These are phyloP conservation scores for Liquidambar formosana DNA, from an alignment of 164 flowering plant genomes.

Conservation along the genomic window DNA sequence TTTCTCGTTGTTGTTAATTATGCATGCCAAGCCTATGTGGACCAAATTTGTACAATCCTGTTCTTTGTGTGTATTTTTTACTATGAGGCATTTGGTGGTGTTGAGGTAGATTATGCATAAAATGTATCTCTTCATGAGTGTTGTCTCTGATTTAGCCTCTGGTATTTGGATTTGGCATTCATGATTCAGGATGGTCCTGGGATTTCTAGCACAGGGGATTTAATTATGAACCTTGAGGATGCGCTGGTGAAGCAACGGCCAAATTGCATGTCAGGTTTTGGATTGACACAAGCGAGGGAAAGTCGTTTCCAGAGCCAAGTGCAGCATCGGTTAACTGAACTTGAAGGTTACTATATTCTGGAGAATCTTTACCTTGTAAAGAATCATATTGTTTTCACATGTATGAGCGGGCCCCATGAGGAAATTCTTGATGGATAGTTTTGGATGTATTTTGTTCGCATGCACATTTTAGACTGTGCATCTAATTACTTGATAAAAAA, in stretches of 20 bases:
- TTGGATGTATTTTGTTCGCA: background rate
- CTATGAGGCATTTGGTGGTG: background rate
- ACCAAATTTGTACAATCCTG: background rate
- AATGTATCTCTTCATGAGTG: background rate
- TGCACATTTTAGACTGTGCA: background rate
- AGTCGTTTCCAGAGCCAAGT: conserved; percentile 53
- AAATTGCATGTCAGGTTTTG: conserved; percentile 50
- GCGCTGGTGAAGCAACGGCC: conserved; percentile 63
- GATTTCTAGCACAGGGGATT: conserved; percentile 35
- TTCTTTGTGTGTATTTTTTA: background rate
- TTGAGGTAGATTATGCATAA: background rate
- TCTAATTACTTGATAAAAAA: too few relatives aligned
- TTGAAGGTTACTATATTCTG: conserved; percentile 60
- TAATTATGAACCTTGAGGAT: conserved; percentile 70
- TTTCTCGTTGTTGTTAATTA: background rate
- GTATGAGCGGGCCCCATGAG: background rate
- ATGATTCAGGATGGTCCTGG: conserved; percentile 37
- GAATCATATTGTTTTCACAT: background rate
- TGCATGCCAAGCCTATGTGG: background rate
- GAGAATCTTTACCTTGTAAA: background rate
- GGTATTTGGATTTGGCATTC: conserved; percentile 6
- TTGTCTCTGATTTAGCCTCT: background rate
- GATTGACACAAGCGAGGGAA: conserved; percentile 48
- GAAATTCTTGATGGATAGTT: background rate
- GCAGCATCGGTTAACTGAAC: conserved; percentile 72